Conservation (phyloP, 2,329 filamentous ascomycete genomes). For the Diaporthe citrichinensis region DNA sequence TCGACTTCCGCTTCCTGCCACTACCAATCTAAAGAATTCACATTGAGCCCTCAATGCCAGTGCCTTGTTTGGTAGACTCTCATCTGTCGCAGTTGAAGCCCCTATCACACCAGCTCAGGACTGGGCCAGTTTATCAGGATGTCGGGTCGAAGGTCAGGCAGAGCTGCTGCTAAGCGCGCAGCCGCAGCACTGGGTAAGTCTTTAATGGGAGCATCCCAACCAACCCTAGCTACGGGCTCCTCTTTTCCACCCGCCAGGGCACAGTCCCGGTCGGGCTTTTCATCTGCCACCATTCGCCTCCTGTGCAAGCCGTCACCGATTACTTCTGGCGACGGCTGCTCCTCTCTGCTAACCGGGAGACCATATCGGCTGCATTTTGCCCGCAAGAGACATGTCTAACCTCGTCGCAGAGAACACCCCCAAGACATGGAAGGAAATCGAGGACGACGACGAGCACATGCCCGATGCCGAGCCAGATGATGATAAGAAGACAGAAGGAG, state of each 20-base stretch:
- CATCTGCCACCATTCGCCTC: neutral
- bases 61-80: neutral
- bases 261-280: neutral
- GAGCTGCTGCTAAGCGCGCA: constrained; percentile 60
- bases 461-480: constrained; percentile 59
- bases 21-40: neutral
- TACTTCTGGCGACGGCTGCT: neutral
- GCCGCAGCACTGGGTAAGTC: constrained; percentile 58
- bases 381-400: constrained; percentile 2
- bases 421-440: constrained; percentile 57
- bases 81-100: neutral
- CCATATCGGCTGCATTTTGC: neutral
- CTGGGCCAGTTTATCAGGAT: constrained; percentile 13
- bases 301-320: neutral
- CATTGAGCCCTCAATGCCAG: neutral
- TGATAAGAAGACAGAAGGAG: constrained; percentile 51
- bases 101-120: neutral
- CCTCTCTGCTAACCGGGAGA: neutral
- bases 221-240: neutral
- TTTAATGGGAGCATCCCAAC: constrained; percentile 9
- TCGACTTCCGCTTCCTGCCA: constrained; percentile 2
- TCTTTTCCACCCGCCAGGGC: neutral
- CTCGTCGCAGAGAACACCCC: constrained; percentile 61
- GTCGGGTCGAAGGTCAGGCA: constrained; percentile 57
- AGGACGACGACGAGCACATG: constrained; percentile 63